Percentiles rank a stretch among this genome's conserved stretches.
Conservation (phyloP, 495 filamentous ascomycete genomes). For the Polyplosphaeria fusca region DNA sequence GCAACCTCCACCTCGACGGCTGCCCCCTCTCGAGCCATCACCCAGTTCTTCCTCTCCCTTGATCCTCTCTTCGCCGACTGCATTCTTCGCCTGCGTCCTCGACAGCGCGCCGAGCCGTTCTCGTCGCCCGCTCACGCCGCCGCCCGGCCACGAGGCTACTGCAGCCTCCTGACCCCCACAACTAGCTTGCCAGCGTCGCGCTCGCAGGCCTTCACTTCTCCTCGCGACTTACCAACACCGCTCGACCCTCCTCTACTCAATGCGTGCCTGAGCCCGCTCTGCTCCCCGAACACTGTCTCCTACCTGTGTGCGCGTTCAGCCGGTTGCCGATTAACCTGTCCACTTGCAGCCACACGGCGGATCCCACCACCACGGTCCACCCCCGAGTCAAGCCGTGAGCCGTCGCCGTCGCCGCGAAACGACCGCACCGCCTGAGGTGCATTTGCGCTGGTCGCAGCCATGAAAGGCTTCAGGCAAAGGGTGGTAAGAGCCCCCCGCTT, state of each 20-base stretch:
- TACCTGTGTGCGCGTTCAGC: conserved; percentile 1
- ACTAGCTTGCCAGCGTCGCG: conserved; percentile 4
- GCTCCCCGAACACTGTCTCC: not conserved
- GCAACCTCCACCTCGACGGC: not conserved
- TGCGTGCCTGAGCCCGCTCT: conserved; percentile 22
- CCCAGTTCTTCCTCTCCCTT: not conserved
- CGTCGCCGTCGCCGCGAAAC: conserved; percentile 8
- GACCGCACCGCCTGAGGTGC: conserved; percentile 16
- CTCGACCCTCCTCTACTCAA: conserved; percentile 4
- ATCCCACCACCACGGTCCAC: not conserved
- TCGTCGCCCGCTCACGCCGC: not conserved
- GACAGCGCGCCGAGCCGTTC: not conserved
- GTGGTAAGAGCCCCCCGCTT: conserved; percentile 67
- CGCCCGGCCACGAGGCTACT: not conserved
- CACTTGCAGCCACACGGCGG: conserved; percentile 5
- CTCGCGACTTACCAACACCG: conserved; percentile 1
- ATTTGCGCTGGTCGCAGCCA: conserved; percentile 42
- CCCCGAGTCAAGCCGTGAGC: conserved; percentile 11
- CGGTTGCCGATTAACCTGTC: not conserved
- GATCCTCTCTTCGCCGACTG: not conserved
- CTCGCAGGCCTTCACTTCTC: not conserved
- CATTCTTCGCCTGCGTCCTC: not conserved
- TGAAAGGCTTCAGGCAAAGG: conserved; percentile 98
- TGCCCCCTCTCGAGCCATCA: no score
- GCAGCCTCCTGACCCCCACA: conserved; percentile 7